Evolutionary conservation across 306 rosid species (phyloP).

Genomic region (Ceratonia siliqua): DNA sequence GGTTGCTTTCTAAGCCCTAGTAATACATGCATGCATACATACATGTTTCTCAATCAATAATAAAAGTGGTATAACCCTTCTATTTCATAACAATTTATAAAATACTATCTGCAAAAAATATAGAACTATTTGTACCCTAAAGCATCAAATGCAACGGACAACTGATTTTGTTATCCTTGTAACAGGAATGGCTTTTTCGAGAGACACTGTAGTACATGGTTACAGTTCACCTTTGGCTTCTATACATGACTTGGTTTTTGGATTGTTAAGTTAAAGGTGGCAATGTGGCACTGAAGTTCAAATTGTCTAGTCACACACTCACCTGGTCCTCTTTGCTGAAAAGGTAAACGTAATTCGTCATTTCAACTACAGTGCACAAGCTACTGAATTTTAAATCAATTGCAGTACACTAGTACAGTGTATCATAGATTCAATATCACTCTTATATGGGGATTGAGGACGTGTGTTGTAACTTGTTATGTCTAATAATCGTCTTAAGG

Average conservation of each 20-base stretch:
- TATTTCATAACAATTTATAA: neutral
- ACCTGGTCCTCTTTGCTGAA: neutral
- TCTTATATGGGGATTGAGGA: slow-evolving; percentile 17
- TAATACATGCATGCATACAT: neutral
- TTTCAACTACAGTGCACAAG: neutral
- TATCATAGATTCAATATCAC: neutral
- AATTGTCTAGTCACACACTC: neutral
- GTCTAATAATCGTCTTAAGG: neutral
- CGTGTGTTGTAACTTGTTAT: slow-evolving; percentile 21
- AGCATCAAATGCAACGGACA: neutral
- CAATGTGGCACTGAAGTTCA: slow-evolving; percentile 17
- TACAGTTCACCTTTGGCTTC: slow-evolving; percentile 44
- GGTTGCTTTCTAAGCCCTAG: slow-evolving; percentile 41
- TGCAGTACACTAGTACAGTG: neutral
- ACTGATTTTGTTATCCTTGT: slow-evolving; percentile 1
- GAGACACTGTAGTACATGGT: slow-evolving; percentile 45
- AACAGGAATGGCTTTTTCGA: slow-evolving; percentile 50
- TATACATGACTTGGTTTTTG: slow-evolving; percentile 39
- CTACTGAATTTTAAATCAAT: neutral
- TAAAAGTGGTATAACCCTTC: neutral
- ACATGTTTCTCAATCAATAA: neutral
- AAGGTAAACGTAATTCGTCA: slow-evolving; percentile 1
- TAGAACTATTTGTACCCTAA: neutral
- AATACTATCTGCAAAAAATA: neutral
- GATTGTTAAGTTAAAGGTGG: slow-evolving; percentile 25